These are phyloP conservation scores for Aspergillus tanneri DNA, from an alignment of 2,329 filamentous ascomycete species.

Conservation along the genomic window DNA sequence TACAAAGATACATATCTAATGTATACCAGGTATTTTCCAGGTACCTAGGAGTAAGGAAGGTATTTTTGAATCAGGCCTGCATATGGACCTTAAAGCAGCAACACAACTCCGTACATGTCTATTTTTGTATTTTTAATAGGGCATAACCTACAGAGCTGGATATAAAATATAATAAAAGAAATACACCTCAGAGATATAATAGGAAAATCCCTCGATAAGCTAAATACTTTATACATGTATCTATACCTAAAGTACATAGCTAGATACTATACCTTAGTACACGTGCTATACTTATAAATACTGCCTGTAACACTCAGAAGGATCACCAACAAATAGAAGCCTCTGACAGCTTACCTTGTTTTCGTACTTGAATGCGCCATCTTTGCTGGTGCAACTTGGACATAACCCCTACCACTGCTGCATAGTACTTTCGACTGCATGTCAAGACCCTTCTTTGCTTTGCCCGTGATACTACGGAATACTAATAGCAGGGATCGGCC, in stretches of 20 bases:
- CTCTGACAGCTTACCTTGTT: conserved; percentile 8
- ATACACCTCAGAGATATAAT: neutral
- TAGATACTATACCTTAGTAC: too few species aligned
- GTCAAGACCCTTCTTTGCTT: conserved; percentile 5
- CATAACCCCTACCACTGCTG: conserved; percentile 6
- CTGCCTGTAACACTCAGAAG: neutral
- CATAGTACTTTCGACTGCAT: neutral
- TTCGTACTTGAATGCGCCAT: conserved; percentile 19
- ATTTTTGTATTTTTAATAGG: too few species aligned
- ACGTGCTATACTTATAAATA: neutral
- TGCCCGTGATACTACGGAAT: neutral
- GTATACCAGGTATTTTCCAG: too few species aligned
- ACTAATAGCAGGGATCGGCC: conserved; percentile 4
- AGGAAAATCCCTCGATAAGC: neutral
- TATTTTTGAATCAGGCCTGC: too few species aligned
- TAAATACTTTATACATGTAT: too few species aligned
- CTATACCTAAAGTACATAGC: too few species aligned
- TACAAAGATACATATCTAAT: too few species aligned
- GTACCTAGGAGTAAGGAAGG: too few species aligned
- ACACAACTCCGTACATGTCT: too few species aligned
- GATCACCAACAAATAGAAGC: neutral
- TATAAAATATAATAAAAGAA: too few species aligned
- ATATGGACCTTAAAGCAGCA: too few species aligned
- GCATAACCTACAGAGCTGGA: too few species aligned
- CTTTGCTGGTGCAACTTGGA: conserved; percentile 25